These are phyloP conservation scores for Verticillium nonalfalfae DNA, from an alignment of 2,329 filamentous ascomycete species.

Conservation along the genomic window DNA sequence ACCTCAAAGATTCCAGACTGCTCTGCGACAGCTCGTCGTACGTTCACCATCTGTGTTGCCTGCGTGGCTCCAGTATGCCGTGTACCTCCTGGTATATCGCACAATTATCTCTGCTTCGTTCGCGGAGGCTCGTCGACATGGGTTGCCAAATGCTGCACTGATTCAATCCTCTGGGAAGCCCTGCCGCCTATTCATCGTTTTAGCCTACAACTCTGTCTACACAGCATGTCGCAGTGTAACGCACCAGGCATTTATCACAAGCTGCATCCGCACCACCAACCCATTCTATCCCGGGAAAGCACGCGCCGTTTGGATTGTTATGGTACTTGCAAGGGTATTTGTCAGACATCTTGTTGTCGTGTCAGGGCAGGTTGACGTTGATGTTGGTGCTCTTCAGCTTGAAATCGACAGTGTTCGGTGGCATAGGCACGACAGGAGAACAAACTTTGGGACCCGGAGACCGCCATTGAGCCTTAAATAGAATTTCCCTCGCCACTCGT, in stretches of 20 bases:
- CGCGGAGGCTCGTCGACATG: neutral
- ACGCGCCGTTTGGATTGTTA: conserved; percentile 38
- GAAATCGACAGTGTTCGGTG: neutral
- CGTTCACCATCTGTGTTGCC: neutral
- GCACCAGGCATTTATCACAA: conserved; percentile 43
- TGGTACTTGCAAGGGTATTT: conserved; percentile 52
- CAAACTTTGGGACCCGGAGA: neutral
- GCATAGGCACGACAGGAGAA: neutral
- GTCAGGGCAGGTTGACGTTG: neutral
- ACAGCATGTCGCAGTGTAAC: conserved; percentile 11
- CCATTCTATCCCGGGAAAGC: conserved; percentile 31
- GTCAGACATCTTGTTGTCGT: conserved; percentile 21
- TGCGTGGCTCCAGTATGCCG: neutral
- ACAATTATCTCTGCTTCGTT: neutral
- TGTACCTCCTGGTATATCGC: neutral
- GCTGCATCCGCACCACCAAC: conserved; percentile 45
- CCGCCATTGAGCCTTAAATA: neutral
- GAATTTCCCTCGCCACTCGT: neutral
- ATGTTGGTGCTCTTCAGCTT: neutral
- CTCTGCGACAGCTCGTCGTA: neutral
- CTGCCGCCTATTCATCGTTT: neutral
- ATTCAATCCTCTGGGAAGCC: neutral
- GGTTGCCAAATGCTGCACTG: neutral
- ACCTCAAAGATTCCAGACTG: neutral
- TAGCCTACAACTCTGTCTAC: neutral